Conservation (phyloP, 176 grass and related monocot genomes). For the Zea luxurians region DNA sequence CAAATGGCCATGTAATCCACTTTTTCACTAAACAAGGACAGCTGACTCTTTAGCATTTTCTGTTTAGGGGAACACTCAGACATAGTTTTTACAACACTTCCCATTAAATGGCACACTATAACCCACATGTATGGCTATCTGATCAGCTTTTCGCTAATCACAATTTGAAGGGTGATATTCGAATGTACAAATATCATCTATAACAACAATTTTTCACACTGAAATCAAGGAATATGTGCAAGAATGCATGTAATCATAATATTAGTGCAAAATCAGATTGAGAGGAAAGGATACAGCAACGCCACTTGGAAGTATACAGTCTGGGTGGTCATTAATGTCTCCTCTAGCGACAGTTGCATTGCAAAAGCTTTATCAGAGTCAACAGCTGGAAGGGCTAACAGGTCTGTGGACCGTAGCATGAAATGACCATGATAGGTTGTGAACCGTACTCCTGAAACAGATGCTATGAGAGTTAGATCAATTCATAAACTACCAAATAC, state of each 20-base stretch:
- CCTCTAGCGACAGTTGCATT: slow-evolving; percentile 85
- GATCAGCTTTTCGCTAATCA: slow-evolving; percentile 15
- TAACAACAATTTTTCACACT: background rate
- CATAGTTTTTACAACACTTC: background rate
- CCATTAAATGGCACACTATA: background rate
- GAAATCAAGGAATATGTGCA: background rate
- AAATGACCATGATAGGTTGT: slow-evolving; percentile 97
- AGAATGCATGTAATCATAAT: background rate
- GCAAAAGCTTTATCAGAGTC: slow-evolving; percentile 97
- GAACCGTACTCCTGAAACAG: slow-evolving; percentile 74
- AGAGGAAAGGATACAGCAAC: slow-evolving; percentile 78
- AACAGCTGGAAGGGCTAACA: slow-evolving; percentile 96
- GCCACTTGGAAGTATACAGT: slow-evolving; percentile 98
- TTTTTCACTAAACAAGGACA: background rate
- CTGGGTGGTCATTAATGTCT: slow-evolving; percentile 83
- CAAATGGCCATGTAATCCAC: background rate
- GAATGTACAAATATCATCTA: background rate
- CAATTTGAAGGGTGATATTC: background rate
- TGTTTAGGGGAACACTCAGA: background rate
- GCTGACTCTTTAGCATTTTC: background rate
- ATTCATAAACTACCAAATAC: slow-evolving; percentile 23
- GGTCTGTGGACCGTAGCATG: slow-evolving; percentile 94
- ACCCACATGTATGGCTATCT: background rate
- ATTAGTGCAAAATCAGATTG: slow-evolving; percentile 20
- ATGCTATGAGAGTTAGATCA: slow-evolving; percentile 27